Base-by-base conservation (phyloP, 2,329 filamentous ascomycete genomes). In the Ophiocordyceps robertsii region DNA sequence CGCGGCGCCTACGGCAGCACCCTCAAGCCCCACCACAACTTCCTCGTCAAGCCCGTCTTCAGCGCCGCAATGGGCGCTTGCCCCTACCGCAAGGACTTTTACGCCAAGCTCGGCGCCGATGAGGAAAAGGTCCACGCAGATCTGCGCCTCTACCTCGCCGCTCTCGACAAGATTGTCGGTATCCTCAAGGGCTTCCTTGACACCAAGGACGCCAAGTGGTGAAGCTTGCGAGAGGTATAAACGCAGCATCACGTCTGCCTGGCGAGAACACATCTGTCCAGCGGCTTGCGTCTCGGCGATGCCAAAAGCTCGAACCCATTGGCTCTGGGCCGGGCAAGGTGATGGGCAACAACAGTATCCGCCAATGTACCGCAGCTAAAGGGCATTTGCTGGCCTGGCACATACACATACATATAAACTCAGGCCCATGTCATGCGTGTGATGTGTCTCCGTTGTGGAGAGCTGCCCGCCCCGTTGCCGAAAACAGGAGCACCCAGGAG, bases 81-180 rank as follows among this genome's bases (percentile, higher is more conserved):
- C 52, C 92, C 92, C 2, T 95, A 95, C 73, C 79, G 90, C 53
- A 86, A 85, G 61, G 85, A 90, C 64, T 96, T 98, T 61, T 96
- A 95, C 62, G 66, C 66, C 50, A 95, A 95, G 75, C 72, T 98
- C 37, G 88, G 84, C 32, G 68, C 70, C 17, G 75, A 85, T 56
- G 63, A 73, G 33, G 65, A 59, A 29, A 76, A 81, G 63, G 81
- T 92, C 39, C 54, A 70, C 38, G 58, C 64, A 43, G 77, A 84
- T 56, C 63, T 95, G 55, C 66, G 71, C 52, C 66, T 68, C 49
- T 95, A 90, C 74, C 70, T 96, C 47, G 67, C 64, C n/a, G 77
- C 82, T 9, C 68, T 96, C 54, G 81, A 92, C 67, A 80, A 81
- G 63, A 73, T 82, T 52, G 80, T 95, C 39, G 67, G 53, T n/a